Conservation (phyloP, 2,329 filamentous ascomycete species). For the Colletotrichum trifolii region DNA sequence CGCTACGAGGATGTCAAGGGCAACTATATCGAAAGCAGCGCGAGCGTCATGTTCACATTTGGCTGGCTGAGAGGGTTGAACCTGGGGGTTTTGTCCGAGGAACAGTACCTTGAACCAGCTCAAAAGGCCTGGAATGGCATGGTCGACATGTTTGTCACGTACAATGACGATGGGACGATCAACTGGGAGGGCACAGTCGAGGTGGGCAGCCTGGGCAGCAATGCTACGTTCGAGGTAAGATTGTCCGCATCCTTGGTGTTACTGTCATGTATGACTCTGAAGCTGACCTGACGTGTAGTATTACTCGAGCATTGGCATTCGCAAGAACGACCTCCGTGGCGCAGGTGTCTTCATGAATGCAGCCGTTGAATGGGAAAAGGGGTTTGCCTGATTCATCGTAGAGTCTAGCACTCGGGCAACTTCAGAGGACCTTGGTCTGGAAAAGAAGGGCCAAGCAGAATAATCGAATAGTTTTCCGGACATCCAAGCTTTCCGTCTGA, state of each 20-base stretch:
- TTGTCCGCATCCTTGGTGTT: not conserved
- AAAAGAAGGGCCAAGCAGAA: too few species aligned
- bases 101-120: slow-evolving; percentile 39
- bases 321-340: slow-evolving; percentile 44
- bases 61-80: slow-evolving; percentile 58
- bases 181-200: slow-evolving; percentile 63
- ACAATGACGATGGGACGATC: slow-evolving; percentile 59
- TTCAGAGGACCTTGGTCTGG: too few species aligned
- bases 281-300: slow-evolving; percentile 36
- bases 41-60: slow-evolving; percentile 67
- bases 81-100: slow-evolving; percentile 42
- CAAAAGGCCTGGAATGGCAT: slow-evolving; percentile 48
- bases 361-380: slow-evolving; percentile 43
- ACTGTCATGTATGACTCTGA: not conserved
- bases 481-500: too few species aligned
- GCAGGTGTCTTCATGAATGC: slow-evolving; percentile 45
- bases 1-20: slow-evolving; percentile 57
- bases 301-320: slow-evolving; percentile 41
- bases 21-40: slow-evolving; percentile 71
- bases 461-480: too few species aligned
- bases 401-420: too few species aligned
- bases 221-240: slow-evolving; percentile 61
- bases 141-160: slow-evolving; percentile 56
- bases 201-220: slow-evolving; percentile 61
- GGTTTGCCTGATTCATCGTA: not conserved